Evolutionary conservation across 495 filamentous ascomycete genomes (phyloP), one percentile per base, ranked within the genome.

Genomic region (Cenococcum geophilum): DNA sequence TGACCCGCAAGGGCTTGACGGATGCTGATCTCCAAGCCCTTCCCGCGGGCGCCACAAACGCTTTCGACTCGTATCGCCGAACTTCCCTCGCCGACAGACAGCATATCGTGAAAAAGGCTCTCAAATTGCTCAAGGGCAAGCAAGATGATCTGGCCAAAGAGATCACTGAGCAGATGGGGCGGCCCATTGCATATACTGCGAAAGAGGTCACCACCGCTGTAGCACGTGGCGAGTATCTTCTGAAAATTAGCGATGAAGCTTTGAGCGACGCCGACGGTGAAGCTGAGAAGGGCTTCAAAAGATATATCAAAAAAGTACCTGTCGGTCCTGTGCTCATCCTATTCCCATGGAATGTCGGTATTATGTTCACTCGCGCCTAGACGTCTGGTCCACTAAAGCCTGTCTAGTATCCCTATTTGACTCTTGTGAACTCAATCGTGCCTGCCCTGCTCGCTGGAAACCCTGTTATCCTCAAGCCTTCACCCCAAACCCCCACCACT

Each of bases 281-380:
- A 66, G 73, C 80, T 0, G 88, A 97, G 72, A 82, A 86, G 60
- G 91, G 91, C 0, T 95, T 95, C 79, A 91, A 86, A 76, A 78
- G 92, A 34, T 95, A 86, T 70, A 93, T 96, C 72, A 84, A 85
- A 67, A 92, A 93, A 69, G 83, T 87, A 14, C 89, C 92, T 0
- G 79, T 96, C 37, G 92, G 92, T 6, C 87, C 89, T 5, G 86
- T 89, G 27, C 77, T 96, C 56, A 80, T 95, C 66, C 82, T 97
- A 58, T 96, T 97, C 75, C 88, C 92, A 12, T 97, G 92, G 92
- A 97, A 97, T 72, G 90, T 91, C 74, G 74, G 87, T 79, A 20
- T 55, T 42, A 47, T 47, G 32, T 49, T 35, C 55, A 23, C 40
- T 42, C 27, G 20, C 54, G 54, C 48, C 55, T 49, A 27, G 27